Evolutionary conservation across 768 basidiomycete species (phyloP).

Genomic region (Auricularia heimuer): DNA sequence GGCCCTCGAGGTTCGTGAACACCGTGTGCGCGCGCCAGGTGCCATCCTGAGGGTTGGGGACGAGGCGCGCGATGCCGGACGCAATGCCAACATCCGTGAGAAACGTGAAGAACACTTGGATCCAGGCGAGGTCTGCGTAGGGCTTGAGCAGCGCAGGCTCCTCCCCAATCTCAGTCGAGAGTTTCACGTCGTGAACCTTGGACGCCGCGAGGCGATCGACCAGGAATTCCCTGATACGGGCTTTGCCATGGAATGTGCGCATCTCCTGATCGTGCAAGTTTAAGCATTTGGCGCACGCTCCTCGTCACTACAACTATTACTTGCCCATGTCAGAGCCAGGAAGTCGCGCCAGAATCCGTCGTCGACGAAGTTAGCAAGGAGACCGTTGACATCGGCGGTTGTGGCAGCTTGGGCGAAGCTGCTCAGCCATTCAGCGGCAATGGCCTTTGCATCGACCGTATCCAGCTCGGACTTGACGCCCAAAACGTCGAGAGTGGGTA

Average conservation of each 20-base stretch:
- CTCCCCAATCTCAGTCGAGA: slow-evolving; percentile 9
- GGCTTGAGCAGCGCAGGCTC: slow-evolving; percentile 13
- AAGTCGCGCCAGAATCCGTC: slow-evolving; percentile 48
- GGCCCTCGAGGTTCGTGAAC: slow-evolving; percentile 47
- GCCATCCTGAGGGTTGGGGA: slow-evolving; percentile 32
- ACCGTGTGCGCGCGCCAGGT: slow-evolving; percentile 52
- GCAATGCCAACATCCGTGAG: slow-evolving; percentile 37
- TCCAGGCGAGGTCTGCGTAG: slow-evolving; percentile 40
- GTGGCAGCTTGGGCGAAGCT: slow-evolving; percentile 20
- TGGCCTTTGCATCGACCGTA: slow-evolving; percentile 10
- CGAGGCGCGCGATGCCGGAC: slow-evolving; percentile 44
- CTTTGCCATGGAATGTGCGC: slow-evolving; percentile 40
- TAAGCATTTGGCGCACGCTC: neutral
- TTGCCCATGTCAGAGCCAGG: slow-evolving; percentile 48
- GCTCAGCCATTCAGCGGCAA: slow-evolving; percentile 20
- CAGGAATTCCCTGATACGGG: slow-evolving; percentile 34
- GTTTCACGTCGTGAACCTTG: slow-evolving; percentile 1
- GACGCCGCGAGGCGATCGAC: slow-evolving; percentile 30
- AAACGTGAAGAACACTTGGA: slow-evolving; percentile 49
- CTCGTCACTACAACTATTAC: neutral
- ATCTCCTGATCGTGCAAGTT: slow-evolving; percentile 23
- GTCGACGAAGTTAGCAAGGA: slow-evolving; percentile 26
- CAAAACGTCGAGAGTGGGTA: neutral
- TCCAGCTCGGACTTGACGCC: neutral
- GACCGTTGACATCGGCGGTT: slow-evolving; percentile 9